A percentile compares a stretch with the other conserved stretches of the same genome.
These are phyloP conservation scores for Eremothecium gossypii DNA, from an alignment of 1,139 yeast genomes.

Conservation along the genomic window DNA sequence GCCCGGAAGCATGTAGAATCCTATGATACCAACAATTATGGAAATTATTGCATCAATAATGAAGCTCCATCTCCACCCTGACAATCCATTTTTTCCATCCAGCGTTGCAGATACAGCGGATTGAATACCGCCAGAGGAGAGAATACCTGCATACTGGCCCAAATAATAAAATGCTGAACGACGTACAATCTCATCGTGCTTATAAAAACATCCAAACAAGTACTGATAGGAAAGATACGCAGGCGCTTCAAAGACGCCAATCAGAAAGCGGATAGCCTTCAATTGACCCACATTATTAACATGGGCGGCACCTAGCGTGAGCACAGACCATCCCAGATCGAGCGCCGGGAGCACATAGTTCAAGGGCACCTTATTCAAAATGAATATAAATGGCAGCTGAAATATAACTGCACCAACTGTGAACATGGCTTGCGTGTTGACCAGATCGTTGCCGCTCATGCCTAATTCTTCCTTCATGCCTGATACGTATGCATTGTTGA, in stretches of 20 bases:
- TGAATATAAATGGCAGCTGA: conserved; percentile 38
- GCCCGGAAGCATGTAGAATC: conserved; percentile 58
- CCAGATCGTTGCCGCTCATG: conserved; percentile 55
- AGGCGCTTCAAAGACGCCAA: conserved; percentile 57
- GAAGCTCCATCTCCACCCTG: conserved; percentile 70
- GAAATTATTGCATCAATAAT: conserved; percentile 59
- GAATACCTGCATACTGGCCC: conserved; percentile 52
- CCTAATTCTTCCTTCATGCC: conserved; percentile 42
- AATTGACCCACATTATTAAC: conserved; percentile 21
- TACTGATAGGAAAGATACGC: conserved; percentile 53
- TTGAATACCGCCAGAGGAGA: conserved; percentile 57
- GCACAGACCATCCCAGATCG: conserved; percentile 29
- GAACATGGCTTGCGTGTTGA: conserved; percentile 48
- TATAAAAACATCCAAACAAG: conserved; percentile 55
- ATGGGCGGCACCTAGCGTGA: conserved; percentile 25
- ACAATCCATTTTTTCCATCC: conserved; percentile 41
- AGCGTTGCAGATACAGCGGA: conserved; percentile 46
- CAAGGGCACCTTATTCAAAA: conserved; percentile 39
- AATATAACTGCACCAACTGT: conserved; percentile 50
- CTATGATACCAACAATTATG: conserved; percentile 50
- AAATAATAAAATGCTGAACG: conserved; percentile 53
- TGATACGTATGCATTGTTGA: conserved; percentile 51
- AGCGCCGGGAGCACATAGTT: conserved; percentile 46
- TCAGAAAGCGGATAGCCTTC: conserved; percentile 31
- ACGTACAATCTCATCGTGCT: conserved; percentile 47